These are phyloP conservation scores for Helicocarpus griseus DNA, from an alignment of 2,329 filamentous ascomycete species.

Conservation along the genomic window DNA sequence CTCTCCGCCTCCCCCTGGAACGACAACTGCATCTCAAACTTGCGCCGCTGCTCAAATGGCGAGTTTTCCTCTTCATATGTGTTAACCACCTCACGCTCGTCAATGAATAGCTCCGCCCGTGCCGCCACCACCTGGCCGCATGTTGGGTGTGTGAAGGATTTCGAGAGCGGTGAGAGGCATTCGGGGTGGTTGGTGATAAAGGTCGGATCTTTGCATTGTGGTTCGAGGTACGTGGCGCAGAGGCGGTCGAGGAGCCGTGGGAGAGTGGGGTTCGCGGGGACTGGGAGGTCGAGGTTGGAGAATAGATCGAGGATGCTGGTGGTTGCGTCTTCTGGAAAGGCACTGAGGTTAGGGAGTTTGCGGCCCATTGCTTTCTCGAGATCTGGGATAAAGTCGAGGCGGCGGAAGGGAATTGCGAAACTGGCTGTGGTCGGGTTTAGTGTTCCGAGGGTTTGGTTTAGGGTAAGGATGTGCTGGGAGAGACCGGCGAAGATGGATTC, in stretches of 20 bases:
- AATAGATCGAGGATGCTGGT: conserved; percentile 50
- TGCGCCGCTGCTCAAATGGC: conserved; percentile 72
- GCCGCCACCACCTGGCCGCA: conserved; percentile 67
- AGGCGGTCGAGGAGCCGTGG: conserved; percentile 74
- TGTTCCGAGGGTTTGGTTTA: conserved; percentile 30
- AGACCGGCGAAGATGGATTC: conserved; percentile 59
- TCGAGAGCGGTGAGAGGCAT: conserved; percentile 82
- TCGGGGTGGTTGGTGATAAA: conserved; percentile 87
- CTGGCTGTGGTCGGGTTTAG: conserved; percentile 42
- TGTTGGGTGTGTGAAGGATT: conserved; percentile 63
- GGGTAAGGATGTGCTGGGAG: conserved; percentile 41
- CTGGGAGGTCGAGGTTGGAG: conserved; percentile 36
- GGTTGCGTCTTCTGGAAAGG: conserved; percentile 42
- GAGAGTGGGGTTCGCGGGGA: conserved; percentile 47
- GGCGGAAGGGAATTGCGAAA: conserved; percentile 50
- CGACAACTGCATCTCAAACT: conserved; percentile 57
- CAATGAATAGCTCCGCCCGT: conserved; percentile 75
- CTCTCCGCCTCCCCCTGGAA: conserved; percentile 41
- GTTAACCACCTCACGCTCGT: conserved; percentile 76
- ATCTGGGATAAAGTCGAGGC: conserved; percentile 72
- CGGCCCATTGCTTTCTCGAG: conserved; percentile 60
- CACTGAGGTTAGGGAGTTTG: conserved; percentile 53
- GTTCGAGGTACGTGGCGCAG: conserved; percentile 66
- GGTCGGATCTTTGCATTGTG: conserved; percentile 59
- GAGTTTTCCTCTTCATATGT: conserved; percentile 98